Evolutionary conservation across 2,329 filamentous ascomycete genomes (phyloP), one percentile per base, ranked within the genome.

Genomic region (Shiraia sp.): DNA sequence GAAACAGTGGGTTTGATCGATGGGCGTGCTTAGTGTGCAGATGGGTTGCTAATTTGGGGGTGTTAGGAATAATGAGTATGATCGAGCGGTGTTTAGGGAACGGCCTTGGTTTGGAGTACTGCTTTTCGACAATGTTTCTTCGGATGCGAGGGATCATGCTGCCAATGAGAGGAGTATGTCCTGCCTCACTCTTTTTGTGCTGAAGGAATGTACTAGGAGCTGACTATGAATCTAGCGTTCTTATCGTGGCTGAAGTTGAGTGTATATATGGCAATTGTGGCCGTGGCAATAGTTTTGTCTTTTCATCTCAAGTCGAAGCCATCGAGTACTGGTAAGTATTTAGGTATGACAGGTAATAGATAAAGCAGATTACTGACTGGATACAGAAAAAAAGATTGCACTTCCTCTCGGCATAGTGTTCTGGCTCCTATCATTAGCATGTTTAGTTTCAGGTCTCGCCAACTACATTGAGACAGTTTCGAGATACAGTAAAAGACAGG

Each of bases 161-260:
- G 87, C 87, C 33, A 90, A 90, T 49, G 87, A 91, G 69, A 74
- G 87, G 67, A 90, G 75, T 76, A 65, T 2, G 69, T 37, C 23
- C 19, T 23, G 15, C 28, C 1, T 8, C 12, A 2, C 25, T 12
- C 8, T 25, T 2, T n/a, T 19, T 1, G 6, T 8, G 16, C 3
- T 16, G 16, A 19, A 31, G 12, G 17, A 2, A 12, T 4, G 13
- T 34, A 2, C 1, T 9, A 7, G 5, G 14, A 9, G 24, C 22
- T 35, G 12, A 12, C 40, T 63, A 30, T 61, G n/a, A 2, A 0
- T 14, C 15, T 40, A 75, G 72, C 82, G 0, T 96, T 96, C 64
- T 84, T 97, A 19, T 93, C 92, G 2, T 96, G 93, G 79, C 82
- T 97, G 14, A 85, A 91, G 3, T 80, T 97, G 2, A 85, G 88